Evolutionary conservation across 2,329 filamentous ascomycete species (phyloP).

Genomic region (Elsinoe perseae): DNA sequence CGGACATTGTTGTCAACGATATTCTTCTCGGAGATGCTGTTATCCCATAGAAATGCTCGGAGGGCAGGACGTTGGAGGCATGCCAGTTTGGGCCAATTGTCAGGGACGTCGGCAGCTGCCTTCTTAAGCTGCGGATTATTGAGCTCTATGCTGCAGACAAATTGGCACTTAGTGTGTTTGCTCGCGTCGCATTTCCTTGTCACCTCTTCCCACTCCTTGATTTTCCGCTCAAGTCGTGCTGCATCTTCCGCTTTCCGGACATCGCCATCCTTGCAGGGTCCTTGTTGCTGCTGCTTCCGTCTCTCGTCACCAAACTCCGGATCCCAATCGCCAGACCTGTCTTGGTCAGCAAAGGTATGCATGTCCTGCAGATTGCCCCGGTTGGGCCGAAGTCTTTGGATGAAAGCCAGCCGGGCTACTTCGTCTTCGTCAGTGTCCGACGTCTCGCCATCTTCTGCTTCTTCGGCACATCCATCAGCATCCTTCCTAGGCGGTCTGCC

Average conservation of each 20-base stretch:
- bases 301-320: neutral
- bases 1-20: neutral
- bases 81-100: constrained; percentile 17
- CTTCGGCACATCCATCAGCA: neutral
- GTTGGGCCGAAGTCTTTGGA: neutral
- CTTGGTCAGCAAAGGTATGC: neutral
- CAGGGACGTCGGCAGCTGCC: neutral
- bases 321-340: constrained; percentile 1
- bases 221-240: neutral
- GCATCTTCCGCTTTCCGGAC: neutral
- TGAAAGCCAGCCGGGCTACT: neutral
- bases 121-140: neutral
- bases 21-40: neutral
- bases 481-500: neutral
- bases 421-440: neutral
- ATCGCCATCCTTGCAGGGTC: neutral
- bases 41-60: neutral
- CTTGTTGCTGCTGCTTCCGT: neutral
- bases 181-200: neutral
- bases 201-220: neutral
- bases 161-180: neutral
- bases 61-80: neutral
- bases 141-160: neutral
- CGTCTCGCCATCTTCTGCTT: neutral
- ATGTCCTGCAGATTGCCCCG: neutral